Conservation (phyloP, 139 green algal species). For the Spirogloea muscicola region DNA sequence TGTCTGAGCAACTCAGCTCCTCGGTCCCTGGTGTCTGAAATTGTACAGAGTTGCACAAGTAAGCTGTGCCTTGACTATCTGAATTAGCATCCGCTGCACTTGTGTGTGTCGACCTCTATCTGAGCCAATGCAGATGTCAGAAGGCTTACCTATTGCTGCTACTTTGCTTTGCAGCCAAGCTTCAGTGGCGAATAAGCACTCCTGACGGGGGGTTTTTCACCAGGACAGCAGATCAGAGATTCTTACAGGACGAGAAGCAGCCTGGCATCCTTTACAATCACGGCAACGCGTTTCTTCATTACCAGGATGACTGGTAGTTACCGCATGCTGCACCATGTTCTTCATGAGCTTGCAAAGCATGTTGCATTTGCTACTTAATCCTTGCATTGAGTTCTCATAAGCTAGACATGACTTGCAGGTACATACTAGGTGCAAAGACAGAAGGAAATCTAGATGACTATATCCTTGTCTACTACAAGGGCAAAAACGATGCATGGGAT, state of each 20-base stretch:
- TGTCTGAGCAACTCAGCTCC: too few relatives aligned
- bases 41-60: too few relatives aligned
- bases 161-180: constrained; percentile 32
- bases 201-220: constrained; percentile 70
- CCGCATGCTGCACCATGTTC: too few relatives aligned
- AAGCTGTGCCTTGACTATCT: too few relatives aligned
- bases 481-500: constrained; percentile 81
- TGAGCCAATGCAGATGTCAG: too few relatives aligned
- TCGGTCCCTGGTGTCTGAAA: too few relatives aligned
- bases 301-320: constrained; percentile 80
- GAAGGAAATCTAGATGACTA: constrained; percentile 68
- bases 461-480: constrained; percentile 80
- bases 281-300: constrained; percentile 80
- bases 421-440: constrained; percentile 60
- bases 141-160: too few relatives aligned
- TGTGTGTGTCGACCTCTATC: too few relatives aligned
- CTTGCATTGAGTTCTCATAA: neutral
- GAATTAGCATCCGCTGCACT: too few relatives aligned
- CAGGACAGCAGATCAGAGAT: constrained; percentile 67
- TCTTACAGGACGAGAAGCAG: constrained; percentile 56
- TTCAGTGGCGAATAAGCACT: constrained; percentile 54
- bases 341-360: too few relatives aligned
- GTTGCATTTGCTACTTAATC: too few relatives aligned
- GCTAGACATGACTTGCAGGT: constrained; percentile 48
- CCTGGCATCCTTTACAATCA: constrained; percentile 67